Percentiles rank a stretch among this genome's conserved stretches.
These are phyloP conservation scores for Ceratocystis huliohia DNA, from an alignment of 2,329 filamentous ascomycete species.

Conservation along the genomic window DNA sequence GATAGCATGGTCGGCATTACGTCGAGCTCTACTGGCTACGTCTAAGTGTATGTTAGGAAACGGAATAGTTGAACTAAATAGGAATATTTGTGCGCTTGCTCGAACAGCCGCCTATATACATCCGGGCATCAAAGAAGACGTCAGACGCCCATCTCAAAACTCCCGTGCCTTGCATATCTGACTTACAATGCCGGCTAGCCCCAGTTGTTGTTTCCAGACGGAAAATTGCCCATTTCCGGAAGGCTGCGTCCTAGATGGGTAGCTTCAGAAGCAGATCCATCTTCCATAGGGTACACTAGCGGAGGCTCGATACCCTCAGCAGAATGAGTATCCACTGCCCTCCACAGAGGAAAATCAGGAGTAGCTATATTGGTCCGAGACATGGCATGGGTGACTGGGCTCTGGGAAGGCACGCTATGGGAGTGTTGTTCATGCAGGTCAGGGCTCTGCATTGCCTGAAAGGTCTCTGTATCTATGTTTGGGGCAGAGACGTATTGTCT, in stretches of 20 bases:
- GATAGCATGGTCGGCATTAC: neutral
- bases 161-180: neutral
- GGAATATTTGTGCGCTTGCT: no score
- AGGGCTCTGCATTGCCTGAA: neutral
- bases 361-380: neutral
- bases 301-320: neutral
- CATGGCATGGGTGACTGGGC: neutral
- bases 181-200: neutral
- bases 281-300: neutral
- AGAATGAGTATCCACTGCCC: neutral
- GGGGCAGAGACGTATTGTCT: neutral
- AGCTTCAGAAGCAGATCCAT: neutral
- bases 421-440: neutral
- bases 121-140: neutral
- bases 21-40: no score
- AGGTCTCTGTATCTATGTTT: neutral
- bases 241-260: neutral
- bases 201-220: neutral
- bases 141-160: neutral
- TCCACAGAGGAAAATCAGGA: neutral
- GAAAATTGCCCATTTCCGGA: neutral
- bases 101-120: neutral
- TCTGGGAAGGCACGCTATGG: neutral
- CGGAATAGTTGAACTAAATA: no score
- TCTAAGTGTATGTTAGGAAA: no score